phyloP scores from a whole-genome alignment of 1,139 yeast species.

The Saccharomyces hybrid region DNA sequence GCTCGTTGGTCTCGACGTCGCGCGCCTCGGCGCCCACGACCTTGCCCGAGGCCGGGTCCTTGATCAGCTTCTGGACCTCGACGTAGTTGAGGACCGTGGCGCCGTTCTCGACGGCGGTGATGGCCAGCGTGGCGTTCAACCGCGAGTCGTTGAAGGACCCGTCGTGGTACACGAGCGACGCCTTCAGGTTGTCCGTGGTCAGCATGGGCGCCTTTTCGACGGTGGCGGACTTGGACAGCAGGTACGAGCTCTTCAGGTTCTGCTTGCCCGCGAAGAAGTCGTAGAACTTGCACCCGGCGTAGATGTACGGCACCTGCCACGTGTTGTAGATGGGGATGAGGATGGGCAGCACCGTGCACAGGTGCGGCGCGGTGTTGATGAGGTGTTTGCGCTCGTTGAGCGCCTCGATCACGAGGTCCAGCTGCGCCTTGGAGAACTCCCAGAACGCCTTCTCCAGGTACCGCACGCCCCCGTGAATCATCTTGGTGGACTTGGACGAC shows the following conservation, averaged over 20 bases:
- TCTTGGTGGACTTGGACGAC: conserved; percentile 89
- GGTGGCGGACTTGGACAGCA: conserved; percentile 62
- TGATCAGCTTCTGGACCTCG: conserved; percentile 68
- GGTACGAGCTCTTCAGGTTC: conserved; percentile 71
- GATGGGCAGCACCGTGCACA: conserved; percentile 79
- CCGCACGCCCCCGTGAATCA: conserved; percentile 97
- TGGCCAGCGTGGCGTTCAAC: conserved; percentile 78
- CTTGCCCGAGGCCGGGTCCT: conserved; percentile 50
- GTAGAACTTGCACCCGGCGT: conserved; percentile 85
- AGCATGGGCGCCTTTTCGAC: conserved; percentile 80
- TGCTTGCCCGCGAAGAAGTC: conserved; percentile 90
- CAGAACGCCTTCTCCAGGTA: conserved; percentile 92
- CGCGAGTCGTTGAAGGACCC: conserved; percentile 92
- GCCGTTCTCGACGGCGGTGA: conserved; percentile 79
- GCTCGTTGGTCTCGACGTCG: conserved; percentile 67
- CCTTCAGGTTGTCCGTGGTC: conserved; percentile 72
- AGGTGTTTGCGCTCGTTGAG: conserved; percentile 85
- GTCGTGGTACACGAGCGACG: conserved; percentile 89
- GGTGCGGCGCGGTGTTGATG: conserved; percentile 88
- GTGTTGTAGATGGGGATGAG: conserved; percentile 91
- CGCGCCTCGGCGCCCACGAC: conserved; percentile 68
- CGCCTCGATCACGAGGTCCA: conserved; percentile 89
- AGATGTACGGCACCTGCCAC: conserved; percentile 96
- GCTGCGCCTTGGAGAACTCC: conserved; percentile 81
- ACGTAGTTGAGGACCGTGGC: conserved; percentile 86